Evolutionary conservation across 2,329 filamentous ascomycete species (phyloP), one percentile per base, ranked within the genome.

Genomic region (Trichoderma citrinoviride): DNA sequence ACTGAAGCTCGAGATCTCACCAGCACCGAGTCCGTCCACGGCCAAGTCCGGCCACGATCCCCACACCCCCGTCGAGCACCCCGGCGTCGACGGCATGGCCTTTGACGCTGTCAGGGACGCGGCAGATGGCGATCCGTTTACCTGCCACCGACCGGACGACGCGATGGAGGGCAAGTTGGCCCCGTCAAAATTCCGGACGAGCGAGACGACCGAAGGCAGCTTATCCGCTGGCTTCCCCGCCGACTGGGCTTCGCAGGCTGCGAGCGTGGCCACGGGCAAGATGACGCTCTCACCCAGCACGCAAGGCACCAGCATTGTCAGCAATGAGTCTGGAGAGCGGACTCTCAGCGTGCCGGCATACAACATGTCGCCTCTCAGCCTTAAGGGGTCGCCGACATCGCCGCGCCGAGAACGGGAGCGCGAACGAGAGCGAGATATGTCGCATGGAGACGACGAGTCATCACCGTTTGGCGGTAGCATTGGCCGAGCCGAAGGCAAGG

Each of bases 221-320:
- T 80, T 78, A 49, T 85, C 84, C 7, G 81, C 79, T 1, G 82
- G 81, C 0, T 80, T 78, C 54, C 80, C 81, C 0, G 85, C 82
- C 10, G 86, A 88, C 69, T 88, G 85, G 84, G 83, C 83, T 3
- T 87, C 84, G 4, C 85, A 88, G 69, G 84, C 82, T 5, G 88
- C 86, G 15, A 87, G 85, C 69, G 85, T 85, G 8, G 86, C 85
- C 1, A 88, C 85, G 1, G 83, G 85, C 56, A 87, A 87, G 75
- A 83, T 87, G 82, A 85, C 86, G 3, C 76, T 88, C 41, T 88
- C 86, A 25, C 87, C 87, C 2, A 88, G 86, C 72, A 89, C 87
- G 3, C 82, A 87, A 71, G 87, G 86, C 44, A 89, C 87, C 19
- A 89, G 86, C 73, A 85, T 89, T 67, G 82, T 86, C 68, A 88